Evolutionary conservation across 495 filamentous ascomycete species (phyloP).

Genomic region (Cairneyella variabilis): DNA sequence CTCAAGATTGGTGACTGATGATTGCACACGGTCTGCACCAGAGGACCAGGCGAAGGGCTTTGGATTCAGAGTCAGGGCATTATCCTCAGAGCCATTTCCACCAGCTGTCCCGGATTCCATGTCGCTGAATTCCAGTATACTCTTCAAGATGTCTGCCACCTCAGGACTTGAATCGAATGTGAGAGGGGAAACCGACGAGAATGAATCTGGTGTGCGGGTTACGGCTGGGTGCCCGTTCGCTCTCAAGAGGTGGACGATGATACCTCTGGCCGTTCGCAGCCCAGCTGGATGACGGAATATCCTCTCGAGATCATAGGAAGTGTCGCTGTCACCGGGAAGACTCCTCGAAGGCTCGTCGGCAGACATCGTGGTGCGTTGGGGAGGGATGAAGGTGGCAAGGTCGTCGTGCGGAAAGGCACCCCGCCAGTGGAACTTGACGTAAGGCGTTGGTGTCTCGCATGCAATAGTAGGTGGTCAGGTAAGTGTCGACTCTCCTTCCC

Average conservation of each 20-base stretch:
- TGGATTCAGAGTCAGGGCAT: no score
- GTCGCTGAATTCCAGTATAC: constrained; percentile 16
- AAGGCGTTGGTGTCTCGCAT: not conserved
- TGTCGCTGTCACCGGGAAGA: constrained; percentile 1
- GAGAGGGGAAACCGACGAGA: constrained; percentile 5
- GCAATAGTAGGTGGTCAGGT: no score
- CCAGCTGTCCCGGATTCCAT: not conserved
- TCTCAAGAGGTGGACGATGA: constrained; percentile 8
- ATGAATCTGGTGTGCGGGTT: not conserved
- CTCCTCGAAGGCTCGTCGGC: not conserved
- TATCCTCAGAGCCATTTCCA: no score
- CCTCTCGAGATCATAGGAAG: constrained; percentile 8
- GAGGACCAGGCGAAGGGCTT: no score
- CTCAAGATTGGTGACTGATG: no score
- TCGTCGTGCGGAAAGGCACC: not conserved
- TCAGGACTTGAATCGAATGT: constrained; percentile 6
- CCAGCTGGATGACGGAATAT: constrained; percentile 18
- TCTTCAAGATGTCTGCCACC: not conserved
- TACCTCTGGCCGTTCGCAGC: constrained; percentile 16
- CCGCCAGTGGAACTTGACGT: constrained; percentile 14
- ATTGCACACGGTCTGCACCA: no score
- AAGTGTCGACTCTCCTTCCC: no score
- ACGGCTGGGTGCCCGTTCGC: not conserved
- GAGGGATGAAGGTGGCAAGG: not conserved
- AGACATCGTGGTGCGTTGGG: constrained; percentile 6